These are phyloP conservation scores for Neurospora intermedia DNA, from an alignment of 495 filamentous ascomycete genomes.

Conservation along the genomic window DNA sequence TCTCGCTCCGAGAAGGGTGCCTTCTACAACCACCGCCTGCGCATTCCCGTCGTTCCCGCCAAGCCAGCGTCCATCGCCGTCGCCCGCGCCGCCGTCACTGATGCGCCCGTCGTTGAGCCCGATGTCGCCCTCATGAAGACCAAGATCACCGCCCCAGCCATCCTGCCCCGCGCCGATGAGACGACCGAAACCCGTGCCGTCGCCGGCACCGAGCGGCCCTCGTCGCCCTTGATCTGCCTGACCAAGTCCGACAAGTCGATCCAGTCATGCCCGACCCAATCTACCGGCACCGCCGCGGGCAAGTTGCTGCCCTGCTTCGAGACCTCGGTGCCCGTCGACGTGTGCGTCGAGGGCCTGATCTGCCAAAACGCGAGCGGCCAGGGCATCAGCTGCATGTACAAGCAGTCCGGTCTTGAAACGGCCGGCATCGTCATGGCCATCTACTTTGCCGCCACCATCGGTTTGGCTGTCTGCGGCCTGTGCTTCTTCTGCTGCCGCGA, in stretches of 20 bases:
- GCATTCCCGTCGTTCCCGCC: conserved; percentile 6
- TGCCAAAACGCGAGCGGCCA: conserved; percentile 29
- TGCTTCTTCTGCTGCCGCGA: conserved; percentile 33
- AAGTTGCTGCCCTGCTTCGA: conserved; percentile 27
- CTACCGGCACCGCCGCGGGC: conserved; percentile 22
- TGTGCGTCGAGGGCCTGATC: conserved; percentile 35
- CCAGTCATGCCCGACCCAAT: conserved; percentile 25
- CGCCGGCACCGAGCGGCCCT: neutral
- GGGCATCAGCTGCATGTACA: conserved; percentile 33
- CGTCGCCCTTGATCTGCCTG: conserved; percentile 26
- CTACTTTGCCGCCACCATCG: conserved; percentile 26
- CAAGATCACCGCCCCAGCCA: neutral
- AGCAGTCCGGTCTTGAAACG: conserved; percentile 21
- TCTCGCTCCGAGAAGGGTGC: conserved; percentile 2
- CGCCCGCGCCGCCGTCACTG: conserved; percentile 6
- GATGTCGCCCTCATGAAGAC: neutral
- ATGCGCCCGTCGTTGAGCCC: neutral
- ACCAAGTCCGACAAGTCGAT: conserved; percentile 20
- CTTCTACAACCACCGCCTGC: conserved; percentile 6
- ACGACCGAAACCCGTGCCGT: neutral
- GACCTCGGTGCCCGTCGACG: conserved; percentile 17
- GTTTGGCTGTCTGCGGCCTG: conserved; percentile 17
- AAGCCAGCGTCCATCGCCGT: neutral
- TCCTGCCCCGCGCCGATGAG: neutral
- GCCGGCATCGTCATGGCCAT: conserved; percentile 33